phyloP scores from a whole-genome alignment of 2,329 filamentous ascomycete species.

The Ophiostoma piceae region DNA sequence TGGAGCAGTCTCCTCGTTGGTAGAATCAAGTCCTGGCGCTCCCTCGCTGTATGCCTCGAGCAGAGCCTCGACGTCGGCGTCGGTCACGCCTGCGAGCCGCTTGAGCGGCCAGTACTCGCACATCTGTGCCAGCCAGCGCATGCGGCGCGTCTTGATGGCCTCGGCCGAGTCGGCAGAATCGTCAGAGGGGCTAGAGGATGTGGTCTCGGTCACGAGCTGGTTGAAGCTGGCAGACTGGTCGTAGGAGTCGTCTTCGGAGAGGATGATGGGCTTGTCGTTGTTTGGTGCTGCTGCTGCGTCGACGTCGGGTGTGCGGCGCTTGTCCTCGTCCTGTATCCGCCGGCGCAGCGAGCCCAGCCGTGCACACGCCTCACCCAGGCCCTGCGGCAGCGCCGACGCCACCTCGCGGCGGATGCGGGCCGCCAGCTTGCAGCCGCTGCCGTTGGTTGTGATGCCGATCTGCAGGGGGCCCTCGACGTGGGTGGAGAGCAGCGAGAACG shows the following conservation, averaged over 20 bases:
- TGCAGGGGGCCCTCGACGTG: slow-evolving; percentile 88
- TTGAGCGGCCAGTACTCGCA: slow-evolving; percentile 98
- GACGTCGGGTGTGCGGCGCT: not conserved
- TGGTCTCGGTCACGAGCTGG: slow-evolving; percentile 55
- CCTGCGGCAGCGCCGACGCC: slow-evolving; percentile 67
- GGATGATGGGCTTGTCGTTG: slow-evolving; percentile 31
- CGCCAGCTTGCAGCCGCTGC: slow-evolving; percentile 88
- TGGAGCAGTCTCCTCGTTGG: not conserved
- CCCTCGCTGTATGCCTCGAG: slow-evolving; percentile 61
- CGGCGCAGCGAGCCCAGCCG: slow-evolving; percentile 68
- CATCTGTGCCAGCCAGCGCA: slow-evolving; percentile 90
- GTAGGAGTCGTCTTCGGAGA: slow-evolving; percentile 48
- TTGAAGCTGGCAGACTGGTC: slow-evolving; percentile 84
- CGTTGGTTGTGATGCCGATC: slow-evolving; percentile 92
- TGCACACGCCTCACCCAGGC: slow-evolving; percentile 71
- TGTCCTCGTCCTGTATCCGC: slow-evolving; percentile 49
- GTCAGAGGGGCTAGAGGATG: slow-evolving; percentile 59
- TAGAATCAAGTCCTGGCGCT: slow-evolving; percentile 18
- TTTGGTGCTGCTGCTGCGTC: not conserved
- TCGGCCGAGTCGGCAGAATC: slow-evolving; percentile 4
- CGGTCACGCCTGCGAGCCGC: slow-evolving; percentile 70
- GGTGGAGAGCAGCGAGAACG: slow-evolving; percentile 83
- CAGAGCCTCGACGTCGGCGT: slow-evolving; percentile 71
- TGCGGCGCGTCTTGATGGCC: slow-evolving; percentile 67
- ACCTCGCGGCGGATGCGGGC: slow-evolving; percentile 86